Evolutionary conservation across 2,329 filamentous ascomycete species (phyloP).

Genomic region (Bretziella fagacearum): DNA sequence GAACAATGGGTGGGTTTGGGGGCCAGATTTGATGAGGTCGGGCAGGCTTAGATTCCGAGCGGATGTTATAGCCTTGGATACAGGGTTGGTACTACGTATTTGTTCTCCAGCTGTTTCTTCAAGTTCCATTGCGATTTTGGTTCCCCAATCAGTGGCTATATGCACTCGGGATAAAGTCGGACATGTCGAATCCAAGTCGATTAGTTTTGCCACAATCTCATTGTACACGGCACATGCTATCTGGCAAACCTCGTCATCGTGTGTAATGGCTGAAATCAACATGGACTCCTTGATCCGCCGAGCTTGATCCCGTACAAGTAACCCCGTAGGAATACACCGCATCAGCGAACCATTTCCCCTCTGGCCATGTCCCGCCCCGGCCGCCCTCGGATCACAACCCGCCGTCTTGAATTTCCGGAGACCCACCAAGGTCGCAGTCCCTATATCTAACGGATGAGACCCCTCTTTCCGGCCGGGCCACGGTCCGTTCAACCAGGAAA

Average conservation of each 20-base stretch:
- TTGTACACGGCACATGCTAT: conserved; percentile 27
- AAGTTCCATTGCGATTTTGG: conserved; percentile 16
- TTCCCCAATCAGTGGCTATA: conserved; percentile 21
- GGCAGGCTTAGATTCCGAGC: not conserved
- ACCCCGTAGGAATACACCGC: conserved; percentile 29
- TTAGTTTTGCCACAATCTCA: conserved; percentile 21
- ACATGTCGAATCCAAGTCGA: too few relatives aligned
- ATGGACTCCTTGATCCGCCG: conserved; percentile 21
- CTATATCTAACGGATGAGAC: conserved; percentile 12
- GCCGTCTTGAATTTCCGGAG: conserved; percentile 20
- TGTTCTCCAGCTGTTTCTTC: conserved; percentile 14
- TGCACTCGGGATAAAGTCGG: too few relatives aligned
- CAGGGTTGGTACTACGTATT: not conserved
- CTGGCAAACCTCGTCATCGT: conserved; percentile 24
- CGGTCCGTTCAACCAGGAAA: conserved; percentile 26
- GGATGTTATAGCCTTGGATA: not conserved
- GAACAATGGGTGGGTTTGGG: not conserved
- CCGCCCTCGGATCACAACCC: conserved; percentile 19
- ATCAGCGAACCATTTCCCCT: conserved; percentile 32
- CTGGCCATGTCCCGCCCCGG: conserved; percentile 24
- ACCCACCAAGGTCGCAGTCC: conserved; percentile 13
- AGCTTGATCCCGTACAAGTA: conserved; percentile 22
- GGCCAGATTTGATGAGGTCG: not conserved
- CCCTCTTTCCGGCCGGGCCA: conserved; percentile 26
- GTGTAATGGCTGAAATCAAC: conserved; percentile 25